Conservation (phyloP, 768 basidiomycete genomes). For the Leucocoprinus birnbaumii region DNA sequence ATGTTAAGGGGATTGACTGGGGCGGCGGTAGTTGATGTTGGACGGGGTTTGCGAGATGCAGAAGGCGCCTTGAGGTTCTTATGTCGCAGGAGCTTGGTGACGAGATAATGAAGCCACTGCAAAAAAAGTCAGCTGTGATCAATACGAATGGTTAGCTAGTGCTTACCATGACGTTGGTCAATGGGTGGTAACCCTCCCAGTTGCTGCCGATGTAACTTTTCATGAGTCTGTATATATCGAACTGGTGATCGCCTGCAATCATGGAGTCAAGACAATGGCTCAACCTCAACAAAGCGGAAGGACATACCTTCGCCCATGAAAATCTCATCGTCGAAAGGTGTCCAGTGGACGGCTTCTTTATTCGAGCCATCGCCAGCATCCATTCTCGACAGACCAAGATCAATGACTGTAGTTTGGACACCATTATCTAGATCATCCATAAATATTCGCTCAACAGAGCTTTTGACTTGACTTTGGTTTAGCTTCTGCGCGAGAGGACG, state of each 20-base stretch:
- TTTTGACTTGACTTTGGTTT: constrained; percentile 22
- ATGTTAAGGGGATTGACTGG: background rate
- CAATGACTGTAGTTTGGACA: constrained; percentile 83
- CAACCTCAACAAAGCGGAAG: background rate
- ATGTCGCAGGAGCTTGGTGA: constrained; percentile 63
- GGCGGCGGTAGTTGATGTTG: constrained; percentile 24
- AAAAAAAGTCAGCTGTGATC: constrained; percentile 7
- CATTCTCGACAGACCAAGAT: constrained; percentile 91
- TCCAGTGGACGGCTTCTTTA: constrained; percentile 59
- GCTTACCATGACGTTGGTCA: constrained; percentile 89
- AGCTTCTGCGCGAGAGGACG: constrained; percentile 26
- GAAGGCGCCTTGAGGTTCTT: constrained; percentile 65
- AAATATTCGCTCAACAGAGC: constrained; percentile 22
- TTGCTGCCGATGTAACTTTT: constrained; percentile 47
- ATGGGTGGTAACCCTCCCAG: constrained; percentile 79
- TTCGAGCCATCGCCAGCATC: constrained; percentile 48
- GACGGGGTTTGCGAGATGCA: constrained; percentile 40
- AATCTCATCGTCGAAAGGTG: constrained; percentile 82
- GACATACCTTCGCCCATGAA: constrained; percentile 85
- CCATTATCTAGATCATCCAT: constrained; percentile 74
- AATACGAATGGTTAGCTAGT: background rate
- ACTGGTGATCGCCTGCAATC: constrained; percentile 80
- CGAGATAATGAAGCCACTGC: constrained; percentile 90
- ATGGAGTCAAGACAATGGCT: background rate
- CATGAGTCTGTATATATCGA: constrained; percentile 94